These are phyloP conservation scores for Kodamaea hsintzibuensis DNA, from an alignment of 805 yeast genomes.

Conservation along the genomic window DNA sequence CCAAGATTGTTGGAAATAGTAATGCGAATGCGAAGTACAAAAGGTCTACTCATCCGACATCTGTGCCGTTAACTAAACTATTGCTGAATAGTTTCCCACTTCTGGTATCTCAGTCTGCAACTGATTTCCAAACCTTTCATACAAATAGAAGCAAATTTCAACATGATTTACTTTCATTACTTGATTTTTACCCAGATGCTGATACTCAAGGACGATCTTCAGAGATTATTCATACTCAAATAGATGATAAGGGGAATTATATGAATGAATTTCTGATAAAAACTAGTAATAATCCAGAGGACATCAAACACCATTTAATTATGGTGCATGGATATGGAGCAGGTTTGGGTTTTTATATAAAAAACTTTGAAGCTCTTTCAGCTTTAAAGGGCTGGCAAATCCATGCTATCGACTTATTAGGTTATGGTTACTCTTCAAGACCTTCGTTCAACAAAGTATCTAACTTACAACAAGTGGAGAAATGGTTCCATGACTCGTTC, in stretches of 20 bases:
- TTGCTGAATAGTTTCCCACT: constrained; percentile 61
- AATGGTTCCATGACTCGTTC: constrained; percentile 65
- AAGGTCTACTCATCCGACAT: constrained; percentile 65
- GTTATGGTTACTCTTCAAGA: constrained; percentile 88
- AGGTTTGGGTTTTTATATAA: constrained; percentile 45
- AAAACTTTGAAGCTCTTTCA: constrained; percentile 33
- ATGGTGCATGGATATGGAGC: constrained; percentile 49
- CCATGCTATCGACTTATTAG: constrained; percentile 85
- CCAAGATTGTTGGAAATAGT: neutral
- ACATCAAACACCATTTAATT: constrained; percentile 35
- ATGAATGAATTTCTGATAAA: constrained; percentile 46
- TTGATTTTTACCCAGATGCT: constrained; percentile 48
- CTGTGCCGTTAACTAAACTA: constrained; percentile 59
- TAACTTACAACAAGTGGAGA: constrained; percentile 52
- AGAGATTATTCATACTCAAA: constrained; percentile 32
- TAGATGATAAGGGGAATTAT: constrained; percentile 29
- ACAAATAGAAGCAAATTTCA: constrained; percentile 46
- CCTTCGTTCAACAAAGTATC: constrained; percentile 58
- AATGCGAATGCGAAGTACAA: constrained; percentile 28
- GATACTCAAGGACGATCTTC: constrained; percentile 29
- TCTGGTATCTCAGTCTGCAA: constrained; percentile 48
- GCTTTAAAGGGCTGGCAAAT: constrained; percentile 57
- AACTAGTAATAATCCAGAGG: constrained; percentile 22
- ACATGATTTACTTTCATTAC: constrained; percentile 41
- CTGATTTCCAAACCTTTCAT: constrained; percentile 45